phyloP scores from a whole-genome alignment of 768 basidiomycete species.

The Kwoniella sp. region DNA sequence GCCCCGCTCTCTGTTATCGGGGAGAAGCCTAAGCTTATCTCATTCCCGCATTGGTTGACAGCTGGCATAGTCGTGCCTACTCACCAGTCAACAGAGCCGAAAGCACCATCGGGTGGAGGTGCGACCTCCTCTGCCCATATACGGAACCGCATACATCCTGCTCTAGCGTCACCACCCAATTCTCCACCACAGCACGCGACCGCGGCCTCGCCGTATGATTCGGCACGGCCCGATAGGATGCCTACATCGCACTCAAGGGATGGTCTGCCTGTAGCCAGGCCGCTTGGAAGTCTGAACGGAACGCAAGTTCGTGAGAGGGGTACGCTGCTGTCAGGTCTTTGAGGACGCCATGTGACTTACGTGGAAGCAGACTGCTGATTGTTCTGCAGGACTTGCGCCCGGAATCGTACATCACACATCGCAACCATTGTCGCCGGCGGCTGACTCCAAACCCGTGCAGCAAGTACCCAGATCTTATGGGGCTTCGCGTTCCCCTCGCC shows the following conservation, averaged over 20 bases:
- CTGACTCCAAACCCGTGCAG: not conserved
- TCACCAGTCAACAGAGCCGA: not conserved
- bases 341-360: not conserved
- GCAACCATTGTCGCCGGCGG: not conserved
- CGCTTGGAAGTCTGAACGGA: not conserved
- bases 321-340: not conserved
- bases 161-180: slow-evolving; percentile 29
- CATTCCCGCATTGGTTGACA: not conserved
- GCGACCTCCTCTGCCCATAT: slow-evolving; percentile 1
- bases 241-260: not conserved
- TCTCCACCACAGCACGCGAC: slow-evolving; percentile 4
- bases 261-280: not conserved
- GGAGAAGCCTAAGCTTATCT: too few species aligned
- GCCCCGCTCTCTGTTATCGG: not conserved
- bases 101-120: not conserved
- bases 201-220: slow-evolving; percentile 7
- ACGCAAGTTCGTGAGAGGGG: not conserved
- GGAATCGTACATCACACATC: not conserved
- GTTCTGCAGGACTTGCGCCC: not conserved
- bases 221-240: not conserved
- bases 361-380: not conserved
- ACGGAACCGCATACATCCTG: slow-evolving; percentile 25
- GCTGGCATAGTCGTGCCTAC: not conserved
- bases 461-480: not conserved
- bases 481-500: not conserved